phyloP scores from a whole-genome alignment of 225 moss, liverwort and hornwort species.

The Climacium dendroides region DNA sequence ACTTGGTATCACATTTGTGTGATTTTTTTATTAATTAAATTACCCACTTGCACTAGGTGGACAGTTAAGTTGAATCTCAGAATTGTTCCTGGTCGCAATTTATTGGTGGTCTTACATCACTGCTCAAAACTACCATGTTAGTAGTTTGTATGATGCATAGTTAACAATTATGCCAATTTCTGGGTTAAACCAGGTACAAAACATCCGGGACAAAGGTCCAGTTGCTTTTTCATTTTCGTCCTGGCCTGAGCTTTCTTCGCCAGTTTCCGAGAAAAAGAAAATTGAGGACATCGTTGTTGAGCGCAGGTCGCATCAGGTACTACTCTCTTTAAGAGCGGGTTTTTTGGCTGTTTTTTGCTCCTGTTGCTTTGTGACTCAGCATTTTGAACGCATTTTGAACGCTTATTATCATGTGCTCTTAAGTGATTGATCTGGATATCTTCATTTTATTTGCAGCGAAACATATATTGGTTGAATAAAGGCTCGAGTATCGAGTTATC shows the following conservation, averaged over 20 bases:
- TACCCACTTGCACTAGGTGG: not conserved
- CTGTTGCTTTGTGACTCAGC: not conserved
- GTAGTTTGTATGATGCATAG: not conserved
- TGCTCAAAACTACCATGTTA: not conserved
- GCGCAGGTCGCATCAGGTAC: conserved; percentile 17
- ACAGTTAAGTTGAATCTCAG: not conserved
- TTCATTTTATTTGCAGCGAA: conserved; percentile 10
- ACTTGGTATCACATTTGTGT: not conserved
- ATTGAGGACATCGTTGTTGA: conserved; percentile 1
- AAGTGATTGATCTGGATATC: not conserved
- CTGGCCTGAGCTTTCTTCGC: not conserved
- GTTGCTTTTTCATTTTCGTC: conserved; percentile 19
- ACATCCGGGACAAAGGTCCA: conserved; percentile 23
- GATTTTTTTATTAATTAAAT: not conserved
- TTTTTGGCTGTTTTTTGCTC: not conserved
- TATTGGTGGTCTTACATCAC: not conserved
- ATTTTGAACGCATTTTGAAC: not conserved
- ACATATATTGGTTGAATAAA: conserved; percentile 26
- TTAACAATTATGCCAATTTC: not conserved
- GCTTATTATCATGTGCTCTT: not conserved
- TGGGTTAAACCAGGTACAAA: conserved; percentile 12
- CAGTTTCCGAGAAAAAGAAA: not conserved
- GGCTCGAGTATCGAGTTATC: conserved; percentile 26
- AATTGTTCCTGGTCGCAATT: not conserved
- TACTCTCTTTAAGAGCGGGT: not conserved